Evolutionary conservation across 176 grass and related monocot species (phyloP).

Genomic region (Rhipidocladum racemiflorum): DNA sequence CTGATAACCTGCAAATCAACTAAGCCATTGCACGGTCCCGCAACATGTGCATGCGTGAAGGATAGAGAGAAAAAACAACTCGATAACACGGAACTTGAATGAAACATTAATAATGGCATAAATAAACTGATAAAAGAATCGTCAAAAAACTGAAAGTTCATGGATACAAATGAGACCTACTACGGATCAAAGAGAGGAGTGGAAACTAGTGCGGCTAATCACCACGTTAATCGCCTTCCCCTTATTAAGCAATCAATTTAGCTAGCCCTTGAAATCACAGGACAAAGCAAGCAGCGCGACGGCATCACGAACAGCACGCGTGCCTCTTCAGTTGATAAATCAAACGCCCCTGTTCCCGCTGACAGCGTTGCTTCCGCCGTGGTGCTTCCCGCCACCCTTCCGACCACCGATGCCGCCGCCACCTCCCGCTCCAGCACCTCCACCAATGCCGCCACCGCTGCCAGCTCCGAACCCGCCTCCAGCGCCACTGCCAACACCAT

Average conservation of each 20-base stretch:
- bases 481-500: background rate
- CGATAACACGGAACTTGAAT: background rate
- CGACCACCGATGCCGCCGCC: background rate
- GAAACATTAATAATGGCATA: background rate
- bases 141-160: background rate
- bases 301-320: background rate
- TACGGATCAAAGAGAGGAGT: background rate
- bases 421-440: background rate
- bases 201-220: background rate
- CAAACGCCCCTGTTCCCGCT: background rate
- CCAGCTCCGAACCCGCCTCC: background rate
- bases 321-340: background rate
- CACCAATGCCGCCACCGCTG: background rate
- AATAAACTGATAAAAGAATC: background rate
- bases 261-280: background rate
- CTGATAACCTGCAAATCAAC: background rate
- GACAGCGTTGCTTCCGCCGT: background rate
- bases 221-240: no score
- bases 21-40: background rate
- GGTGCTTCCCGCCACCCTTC: constrained; percentile 13
- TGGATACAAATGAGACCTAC: background rate
- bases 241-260: constrained; percentile 6
- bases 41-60: background rate
- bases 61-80: background rate
- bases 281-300: background rate